Evolutionary conservation across 1,284 basidiomycete species (phyloP).

Genomic region (Somion occarium): DNA sequence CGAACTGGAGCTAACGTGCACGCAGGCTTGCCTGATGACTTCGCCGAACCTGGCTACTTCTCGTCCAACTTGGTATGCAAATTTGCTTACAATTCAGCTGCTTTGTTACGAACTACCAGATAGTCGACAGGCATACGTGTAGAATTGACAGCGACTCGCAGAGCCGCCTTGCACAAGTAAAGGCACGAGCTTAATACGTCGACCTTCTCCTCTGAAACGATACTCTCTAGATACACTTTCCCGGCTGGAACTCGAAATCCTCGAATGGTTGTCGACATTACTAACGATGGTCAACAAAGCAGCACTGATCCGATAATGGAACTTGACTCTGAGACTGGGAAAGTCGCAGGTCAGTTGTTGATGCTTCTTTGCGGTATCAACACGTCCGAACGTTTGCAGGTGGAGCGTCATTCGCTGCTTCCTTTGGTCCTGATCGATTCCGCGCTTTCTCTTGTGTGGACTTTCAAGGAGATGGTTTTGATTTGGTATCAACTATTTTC

Average conservation of each 20-base stretch:
- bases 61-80: slow-evolving; percentile 46
- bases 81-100: not conserved
- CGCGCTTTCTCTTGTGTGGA: slow-evolving; percentile 56
- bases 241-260: slow-evolving; percentile 30
- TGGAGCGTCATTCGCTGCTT: slow-evolving; percentile 38
- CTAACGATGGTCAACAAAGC: slow-evolving; percentile 53
- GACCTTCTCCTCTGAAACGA: not conserved
- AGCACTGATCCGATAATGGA: slow-evolving; percentile 40
- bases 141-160: slow-evolving; percentile 52
- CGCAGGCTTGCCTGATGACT: slow-evolving; percentile 52
- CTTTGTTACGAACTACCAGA: not conserved
- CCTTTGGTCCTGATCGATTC: slow-evolving; percentile 53
- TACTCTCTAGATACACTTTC: slow-evolving; percentile 25
- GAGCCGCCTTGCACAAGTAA: slow-evolving; percentile 46
- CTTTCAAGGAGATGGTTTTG: slow-evolving; percentile 51
- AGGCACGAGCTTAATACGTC: slow-evolving; percentile 21
- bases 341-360: too few species aligned
- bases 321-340: slow-evolving; percentile 41
- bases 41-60: slow-evolving; percentile 60
- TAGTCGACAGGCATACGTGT: slow-evolving; percentile 40
- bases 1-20: too few species aligned
- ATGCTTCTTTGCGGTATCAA: slow-evolving; percentile 10
- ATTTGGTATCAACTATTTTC: slow-evolving; percentile 26
- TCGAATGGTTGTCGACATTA: slow-evolving; percentile 50
- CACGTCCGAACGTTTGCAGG: slow-evolving; percentile 16